These are phyloP conservation scores for Diaporthe vexans DNA, from an alignment of 2,329 filamentous ascomycete genomes.

Conservation along the genomic window DNA sequence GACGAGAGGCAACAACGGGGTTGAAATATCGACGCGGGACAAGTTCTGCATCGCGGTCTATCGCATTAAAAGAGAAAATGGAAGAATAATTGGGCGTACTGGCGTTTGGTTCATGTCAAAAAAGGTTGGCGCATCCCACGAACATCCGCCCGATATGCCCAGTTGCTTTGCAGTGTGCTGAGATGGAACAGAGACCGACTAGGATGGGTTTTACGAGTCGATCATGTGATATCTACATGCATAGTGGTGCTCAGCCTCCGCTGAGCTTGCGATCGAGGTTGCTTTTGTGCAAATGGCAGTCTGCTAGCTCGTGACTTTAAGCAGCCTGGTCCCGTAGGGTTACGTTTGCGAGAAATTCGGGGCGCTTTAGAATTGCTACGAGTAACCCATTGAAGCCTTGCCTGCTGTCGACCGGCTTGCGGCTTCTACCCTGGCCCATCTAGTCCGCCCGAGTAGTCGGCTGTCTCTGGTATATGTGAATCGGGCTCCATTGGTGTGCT, in stretches of 20 bases:
- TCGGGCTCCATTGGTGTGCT: too few species aligned
- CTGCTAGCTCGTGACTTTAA: not conserved
- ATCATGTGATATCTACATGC: slow-evolving; percentile 10
- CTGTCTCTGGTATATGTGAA: not conserved
- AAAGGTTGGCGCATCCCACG: slow-evolving; percentile 32
- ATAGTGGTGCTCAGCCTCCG: not conserved
- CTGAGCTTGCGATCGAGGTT: not conserved
- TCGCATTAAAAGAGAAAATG: not conserved
- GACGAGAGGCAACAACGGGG: slow-evolving; percentile 62
- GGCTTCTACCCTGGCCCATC: not conserved
- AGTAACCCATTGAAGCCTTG: not conserved
- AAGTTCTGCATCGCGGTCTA: not conserved
- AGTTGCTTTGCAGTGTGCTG: slow-evolving; percentile 16
- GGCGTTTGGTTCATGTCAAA: slow-evolving; percentile 34
- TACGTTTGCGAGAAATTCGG: not conserved
- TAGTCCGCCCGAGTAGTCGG: not conserved
- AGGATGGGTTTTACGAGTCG: slow-evolving; percentile 1
- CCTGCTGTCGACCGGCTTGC: not conserved
- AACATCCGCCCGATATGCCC: slow-evolving; percentile 30
- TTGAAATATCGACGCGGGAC: not conserved
- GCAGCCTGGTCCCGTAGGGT: too few species aligned
- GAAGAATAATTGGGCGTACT: slow-evolving; percentile 30
- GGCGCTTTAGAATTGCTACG: not conserved
- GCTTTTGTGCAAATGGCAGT: not conserved
- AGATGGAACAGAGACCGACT: slow-evolving; percentile 28